Conservation (phyloP, 148 eudicot genomes). For the Silene uniflora region DNA sequence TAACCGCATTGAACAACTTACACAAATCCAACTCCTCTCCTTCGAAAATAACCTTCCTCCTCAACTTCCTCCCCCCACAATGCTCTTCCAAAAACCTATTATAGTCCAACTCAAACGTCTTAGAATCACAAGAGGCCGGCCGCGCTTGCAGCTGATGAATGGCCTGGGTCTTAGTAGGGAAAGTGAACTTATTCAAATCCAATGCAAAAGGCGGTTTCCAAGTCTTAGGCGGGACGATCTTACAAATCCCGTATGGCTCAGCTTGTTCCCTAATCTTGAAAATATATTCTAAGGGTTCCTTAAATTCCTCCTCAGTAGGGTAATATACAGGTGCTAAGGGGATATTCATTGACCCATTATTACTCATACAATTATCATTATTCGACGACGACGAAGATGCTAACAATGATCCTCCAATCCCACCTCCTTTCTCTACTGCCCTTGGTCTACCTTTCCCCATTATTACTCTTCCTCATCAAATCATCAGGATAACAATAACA, state of each 20-base stretch:
- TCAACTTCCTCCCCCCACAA: slow-evolving; percentile 64
- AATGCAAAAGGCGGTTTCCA: slow-evolving; percentile 95
- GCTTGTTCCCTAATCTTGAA: slow-evolving; percentile 86
- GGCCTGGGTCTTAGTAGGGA: slow-evolving; percentile 84
- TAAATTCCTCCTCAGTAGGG: slow-evolving; percentile 87
- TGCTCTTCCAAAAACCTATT: slow-evolving; percentile 70
- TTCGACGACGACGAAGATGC: slow-evolving; percentile 23
- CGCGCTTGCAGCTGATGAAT: slow-evolving; percentile 90
- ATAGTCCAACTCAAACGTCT: slow-evolving; percentile 91
- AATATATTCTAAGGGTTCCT: slow-evolving; percentile 84
- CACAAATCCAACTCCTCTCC: slow-evolving; percentile 94
- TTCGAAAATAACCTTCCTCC: slow-evolving; percentile 81
- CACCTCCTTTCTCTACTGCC: slow-evolving; percentile 84
- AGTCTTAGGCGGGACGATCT: slow-evolving; percentile 74
- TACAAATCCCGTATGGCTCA: slow-evolving; percentile 90
- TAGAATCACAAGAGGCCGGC: slow-evolving; percentile 76
- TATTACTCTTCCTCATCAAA: slow-evolving; percentile 24
- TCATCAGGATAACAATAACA: not conserved
- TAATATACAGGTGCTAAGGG: slow-evolving; percentile 81
- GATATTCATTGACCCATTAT: slow-evolving; percentile 46
- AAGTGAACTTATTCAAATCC: slow-evolving; percentile 61
- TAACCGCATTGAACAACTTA: slow-evolving; percentile 82
- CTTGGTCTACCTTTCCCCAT: slow-evolving; percentile 99
- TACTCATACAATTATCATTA: slow-evolving; percentile 16
- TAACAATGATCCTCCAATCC: slow-evolving; percentile 44